Conservation (phyloP, 306 rosid species). For the Luffa aegyptiaca region DNA sequence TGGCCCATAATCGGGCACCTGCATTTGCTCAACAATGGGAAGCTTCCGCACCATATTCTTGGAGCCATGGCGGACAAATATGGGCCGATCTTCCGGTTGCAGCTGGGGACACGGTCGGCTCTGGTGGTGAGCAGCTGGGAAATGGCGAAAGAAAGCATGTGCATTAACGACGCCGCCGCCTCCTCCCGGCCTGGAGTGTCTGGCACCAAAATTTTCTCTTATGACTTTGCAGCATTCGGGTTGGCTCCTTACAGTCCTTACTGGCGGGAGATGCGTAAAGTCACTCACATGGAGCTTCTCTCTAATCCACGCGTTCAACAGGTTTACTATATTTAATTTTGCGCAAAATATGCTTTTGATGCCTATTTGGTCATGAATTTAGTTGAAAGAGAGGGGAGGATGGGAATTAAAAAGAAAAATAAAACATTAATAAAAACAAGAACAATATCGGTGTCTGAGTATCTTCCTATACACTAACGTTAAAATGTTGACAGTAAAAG, state of each 20-base stretch:
- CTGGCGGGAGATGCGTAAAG: slow-evolving; percentile 40
- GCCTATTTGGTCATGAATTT: too few relatives aligned
- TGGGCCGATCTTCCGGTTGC: slow-evolving; percentile 34
- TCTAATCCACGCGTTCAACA: slow-evolving; percentile 23
- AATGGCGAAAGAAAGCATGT: slow-evolving; percentile 42
- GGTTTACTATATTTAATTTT: not conserved
- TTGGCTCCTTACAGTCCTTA: slow-evolving; percentile 27
- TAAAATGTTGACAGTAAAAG: too few relatives aligned
- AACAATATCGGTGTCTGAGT: too few relatives aligned
- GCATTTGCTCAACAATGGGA: not conserved
- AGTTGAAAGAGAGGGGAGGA: too few relatives aligned
- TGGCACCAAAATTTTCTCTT: slow-evolving; percentile 19
- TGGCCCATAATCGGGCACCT: slow-evolving; percentile 28
- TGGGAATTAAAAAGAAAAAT: too few relatives aligned
- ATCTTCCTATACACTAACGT: too few relatives aligned
- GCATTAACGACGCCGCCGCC: slow-evolving; percentile 22
- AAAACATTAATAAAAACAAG: too few relatives aligned
- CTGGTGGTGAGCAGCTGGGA: slow-evolving; percentile 35
- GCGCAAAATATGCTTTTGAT: too few relatives aligned
- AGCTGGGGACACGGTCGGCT: slow-evolving; percentile 24
- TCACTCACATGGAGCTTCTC: slow-evolving; percentile 24
- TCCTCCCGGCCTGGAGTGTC: slow-evolving; percentile 34
- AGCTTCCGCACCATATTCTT: slow-evolving; percentile 12
- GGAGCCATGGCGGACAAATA: slow-evolving; percentile 25
- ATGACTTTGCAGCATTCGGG: slow-evolving; percentile 33